Conservation (phyloP, 73 alveolate species). For the Tetrahymena elliotti region DNA sequence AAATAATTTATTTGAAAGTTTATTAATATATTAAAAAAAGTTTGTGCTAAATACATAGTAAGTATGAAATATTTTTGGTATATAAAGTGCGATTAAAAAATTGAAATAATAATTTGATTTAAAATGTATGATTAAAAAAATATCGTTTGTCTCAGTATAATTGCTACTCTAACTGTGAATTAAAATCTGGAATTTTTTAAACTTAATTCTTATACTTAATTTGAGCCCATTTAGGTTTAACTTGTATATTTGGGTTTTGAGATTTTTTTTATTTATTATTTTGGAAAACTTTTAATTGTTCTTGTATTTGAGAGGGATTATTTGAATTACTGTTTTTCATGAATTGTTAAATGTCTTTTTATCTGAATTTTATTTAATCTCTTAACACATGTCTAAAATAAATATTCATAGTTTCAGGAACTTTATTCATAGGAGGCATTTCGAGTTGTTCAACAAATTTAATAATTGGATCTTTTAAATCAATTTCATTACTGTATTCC, state of each 20-base stretch:
- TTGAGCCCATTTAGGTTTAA: background rate
- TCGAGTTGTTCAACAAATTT: background rate
- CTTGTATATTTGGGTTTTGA: background rate
- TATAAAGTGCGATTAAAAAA: background rate
- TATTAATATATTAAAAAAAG: too few relatives aligned
- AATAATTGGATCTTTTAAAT: background rate
- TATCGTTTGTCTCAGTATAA: background rate
- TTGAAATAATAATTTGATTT: background rate
- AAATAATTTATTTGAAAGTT: too few relatives aligned
- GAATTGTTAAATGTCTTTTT: background rate
- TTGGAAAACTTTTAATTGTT: background rate
- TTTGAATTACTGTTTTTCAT: background rate
- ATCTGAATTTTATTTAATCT: background rate
- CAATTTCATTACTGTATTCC: background rate
- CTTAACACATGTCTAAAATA: background rate
- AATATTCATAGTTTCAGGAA: background rate
- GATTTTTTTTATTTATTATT: background rate
- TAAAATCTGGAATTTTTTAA: background rate
- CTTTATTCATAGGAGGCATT: background rate
- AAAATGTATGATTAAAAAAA: background rate
- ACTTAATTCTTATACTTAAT: background rate
- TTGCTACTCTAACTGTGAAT: background rate
- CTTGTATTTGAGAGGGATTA: background rate
- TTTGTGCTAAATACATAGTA: too few relatives aligned
- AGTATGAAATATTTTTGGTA: background rate